Conservation (phyloP, 106 monocot species). For the Alisma plantagoaquatica region DNA sequence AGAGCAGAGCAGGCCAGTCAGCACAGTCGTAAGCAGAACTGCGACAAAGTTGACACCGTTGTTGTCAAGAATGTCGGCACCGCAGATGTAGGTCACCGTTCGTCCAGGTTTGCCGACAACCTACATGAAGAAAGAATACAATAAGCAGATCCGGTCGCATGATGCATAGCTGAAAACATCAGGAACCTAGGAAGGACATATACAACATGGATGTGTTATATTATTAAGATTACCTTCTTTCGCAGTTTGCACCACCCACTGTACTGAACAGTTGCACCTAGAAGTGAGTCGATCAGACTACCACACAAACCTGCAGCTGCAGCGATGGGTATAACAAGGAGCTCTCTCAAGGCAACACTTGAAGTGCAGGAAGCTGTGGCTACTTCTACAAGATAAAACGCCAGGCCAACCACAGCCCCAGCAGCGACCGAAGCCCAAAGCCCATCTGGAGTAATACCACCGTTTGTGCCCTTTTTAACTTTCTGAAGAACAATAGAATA, state of each 20-base stretch:
- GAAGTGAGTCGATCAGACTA: constrained; percentile 81
- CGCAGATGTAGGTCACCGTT: constrained; percentile 54
- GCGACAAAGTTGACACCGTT: constrained; percentile 78
- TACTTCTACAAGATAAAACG: constrained; percentile 37
- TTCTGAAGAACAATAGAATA: constrained; percentile 21
- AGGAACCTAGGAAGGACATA: no score
- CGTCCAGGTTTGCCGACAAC: constrained; percentile 65
- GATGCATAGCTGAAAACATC: no score
- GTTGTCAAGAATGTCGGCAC: constrained; percentile 60
- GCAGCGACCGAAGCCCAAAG: constrained; percentile 58
- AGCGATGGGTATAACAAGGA: constrained; percentile 61
- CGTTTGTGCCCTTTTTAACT: constrained; percentile 84
- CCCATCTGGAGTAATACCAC: constrained; percentile 58
- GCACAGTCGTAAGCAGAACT: constrained; percentile 48
- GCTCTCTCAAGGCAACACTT: constrained; percentile 32
- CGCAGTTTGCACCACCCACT: constrained; percentile 79
- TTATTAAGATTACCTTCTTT: constrained; percentile 84
- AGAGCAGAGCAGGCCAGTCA: constrained; percentile 40
- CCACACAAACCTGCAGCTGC: constrained; percentile 59
- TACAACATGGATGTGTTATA: no score
- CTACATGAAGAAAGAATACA: no score
- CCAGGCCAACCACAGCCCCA: constrained; percentile 62
- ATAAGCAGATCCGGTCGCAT: no score
- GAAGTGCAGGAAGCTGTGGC: constrained; percentile 36
- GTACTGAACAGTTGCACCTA: constrained; percentile 87